Evolutionary conservation across 2,329 filamentous ascomycete genomes (phyloP).

Genomic region (Dactylonectria estremocensis): DNA sequence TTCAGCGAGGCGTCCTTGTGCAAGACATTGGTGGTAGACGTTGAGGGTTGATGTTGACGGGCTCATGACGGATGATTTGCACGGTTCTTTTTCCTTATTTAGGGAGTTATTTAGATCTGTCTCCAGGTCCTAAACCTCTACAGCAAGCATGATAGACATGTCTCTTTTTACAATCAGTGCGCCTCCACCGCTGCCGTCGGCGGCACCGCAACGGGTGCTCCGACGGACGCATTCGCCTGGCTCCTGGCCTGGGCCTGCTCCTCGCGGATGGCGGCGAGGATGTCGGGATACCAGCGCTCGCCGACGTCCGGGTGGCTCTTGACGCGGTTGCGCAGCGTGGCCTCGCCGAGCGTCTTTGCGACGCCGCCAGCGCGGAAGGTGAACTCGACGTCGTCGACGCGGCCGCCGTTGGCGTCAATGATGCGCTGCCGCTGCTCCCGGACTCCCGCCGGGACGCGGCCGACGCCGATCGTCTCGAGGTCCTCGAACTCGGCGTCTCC

Average conservation of each 20-base stretch:
- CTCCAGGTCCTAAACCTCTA: slow-evolving; percentile 28
- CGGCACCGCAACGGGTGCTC: slow-evolving; percentile 35
- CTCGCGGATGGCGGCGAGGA: slow-evolving; percentile 70
- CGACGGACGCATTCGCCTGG: slow-evolving; percentile 41
- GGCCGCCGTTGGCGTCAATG: slow-evolving; percentile 68
- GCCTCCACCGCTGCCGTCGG: slow-evolving; percentile 51
- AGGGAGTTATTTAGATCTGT: slow-evolving; percentile 21
- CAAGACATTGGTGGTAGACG: slow-evolving; percentile 15
- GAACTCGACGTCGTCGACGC: slow-evolving; percentile 86
- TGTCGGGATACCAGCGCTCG: slow-evolving; percentile 83
- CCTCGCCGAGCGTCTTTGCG: slow-evolving; percentile 82
- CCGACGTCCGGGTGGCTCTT: slow-evolving; percentile 92
- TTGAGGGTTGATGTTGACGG: slow-evolving; percentile 17
- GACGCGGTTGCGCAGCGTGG: slow-evolving; percentile 85
- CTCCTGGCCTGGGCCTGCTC: slow-evolving; percentile 66
- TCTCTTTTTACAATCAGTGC: slow-evolving; percentile 42
- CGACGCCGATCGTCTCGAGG: slow-evolving; percentile 74
- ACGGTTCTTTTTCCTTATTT: slow-evolving; percentile 24
- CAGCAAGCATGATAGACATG: slow-evolving; percentile 22
- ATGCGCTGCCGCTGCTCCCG: slow-evolving; percentile 73
- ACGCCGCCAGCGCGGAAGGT: slow-evolving; percentile 82
- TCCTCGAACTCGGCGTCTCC: slow-evolving; percentile 86
- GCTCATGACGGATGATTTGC: slow-evolving; percentile 30
- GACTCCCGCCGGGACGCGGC: slow-evolving; percentile 73
- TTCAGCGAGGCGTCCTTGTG: slow-evolving; percentile 30